phyloP scores from a whole-genome alignment of 192 early-diverging fungal genomes.

The Mortierella alpina region DNA sequence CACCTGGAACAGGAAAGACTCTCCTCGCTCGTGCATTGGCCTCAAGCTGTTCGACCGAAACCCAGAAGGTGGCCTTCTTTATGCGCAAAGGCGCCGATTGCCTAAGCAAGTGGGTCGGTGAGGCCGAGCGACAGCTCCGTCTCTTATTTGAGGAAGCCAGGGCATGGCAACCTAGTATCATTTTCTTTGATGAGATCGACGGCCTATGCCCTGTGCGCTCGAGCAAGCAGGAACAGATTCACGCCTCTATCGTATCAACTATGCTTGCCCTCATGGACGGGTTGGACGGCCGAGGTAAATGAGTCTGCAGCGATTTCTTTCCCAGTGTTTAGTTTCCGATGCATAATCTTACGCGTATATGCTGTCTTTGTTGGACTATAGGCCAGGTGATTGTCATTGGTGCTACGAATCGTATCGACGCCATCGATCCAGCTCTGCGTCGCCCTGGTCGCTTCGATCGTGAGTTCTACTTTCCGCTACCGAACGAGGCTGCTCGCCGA shows the following conservation, averaged over 20 bases:
- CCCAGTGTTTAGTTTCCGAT: background rate
- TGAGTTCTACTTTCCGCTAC: constrained; percentile 77
- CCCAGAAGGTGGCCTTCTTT: constrained; percentile 73
- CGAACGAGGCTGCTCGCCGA: constrained; percentile 63
- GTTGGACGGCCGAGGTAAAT: constrained; percentile 60
- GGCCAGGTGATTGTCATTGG: constrained; percentile 84
- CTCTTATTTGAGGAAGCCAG: constrained; percentile 78
- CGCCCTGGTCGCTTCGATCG: constrained; percentile 81
- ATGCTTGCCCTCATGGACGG: constrained; percentile 84
- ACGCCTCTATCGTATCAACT: constrained; percentile 78
- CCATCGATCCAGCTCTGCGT: constrained; percentile 80
- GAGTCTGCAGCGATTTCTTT: background rate
- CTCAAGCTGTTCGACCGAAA: constrained; percentile 54
- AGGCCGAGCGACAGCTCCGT: constrained; percentile 73
- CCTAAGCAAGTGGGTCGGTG: constrained; percentile 81
- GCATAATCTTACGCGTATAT: background rate
- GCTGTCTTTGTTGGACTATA: constrained; percentile 5
- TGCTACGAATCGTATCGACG: constrained; percentile 80
- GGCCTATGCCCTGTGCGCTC: constrained; percentile 75
- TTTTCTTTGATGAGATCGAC: constrained; percentile 88
- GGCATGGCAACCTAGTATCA: constrained; percentile 75
- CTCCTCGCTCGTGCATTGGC: constrained; percentile 67
- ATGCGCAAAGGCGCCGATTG: constrained; percentile 79
- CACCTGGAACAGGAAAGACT: constrained; percentile 80
- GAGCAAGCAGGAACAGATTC: constrained; percentile 74